phyloP scores from a whole-genome alignment of 768 basidiomycete species.

The Boletus pseudopeckii region DNA sequence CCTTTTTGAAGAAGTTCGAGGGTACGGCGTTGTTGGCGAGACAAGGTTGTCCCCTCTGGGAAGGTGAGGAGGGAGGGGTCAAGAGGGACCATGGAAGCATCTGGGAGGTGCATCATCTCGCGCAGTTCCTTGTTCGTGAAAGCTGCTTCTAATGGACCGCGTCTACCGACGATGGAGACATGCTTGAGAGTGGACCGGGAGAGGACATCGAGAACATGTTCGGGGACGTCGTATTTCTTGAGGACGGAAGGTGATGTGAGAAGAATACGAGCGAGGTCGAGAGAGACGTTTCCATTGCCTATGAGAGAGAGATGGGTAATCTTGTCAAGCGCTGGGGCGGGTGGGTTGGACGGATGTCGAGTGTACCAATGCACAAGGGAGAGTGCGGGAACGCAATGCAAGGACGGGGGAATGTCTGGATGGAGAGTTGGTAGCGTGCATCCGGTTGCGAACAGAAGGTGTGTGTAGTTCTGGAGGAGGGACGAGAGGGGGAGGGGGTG shows the following conservation, averaged over 20 bases:
- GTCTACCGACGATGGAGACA: conserved; percentile 79
- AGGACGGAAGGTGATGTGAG: conserved; percentile 66
- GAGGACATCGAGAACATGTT: conserved; percentile 67
- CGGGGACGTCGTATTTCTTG: conserved; percentile 73
- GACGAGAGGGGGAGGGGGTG: conserved; percentile 56
- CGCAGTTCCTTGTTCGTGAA: conserved; percentile 93
- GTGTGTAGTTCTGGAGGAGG: conserved; percentile 72
- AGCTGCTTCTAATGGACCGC: conserved; percentile 85
- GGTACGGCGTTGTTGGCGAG: conserved; percentile 64
- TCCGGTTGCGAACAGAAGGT: conserved; percentile 84
- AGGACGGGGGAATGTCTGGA: conserved; percentile 45
- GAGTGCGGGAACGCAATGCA: conserved; percentile 66
- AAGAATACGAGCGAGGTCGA: conserved; percentile 89
- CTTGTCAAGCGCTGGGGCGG: conserved; percentile 62
- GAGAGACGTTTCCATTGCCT: conserved; percentile 92
- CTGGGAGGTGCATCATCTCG: conserved; percentile 67
- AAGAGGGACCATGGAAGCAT: conserved; percentile 66
- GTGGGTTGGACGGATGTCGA: conserved; percentile 69
- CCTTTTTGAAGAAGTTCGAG: conserved; percentile 66
- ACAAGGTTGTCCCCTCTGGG: conserved; percentile 35
- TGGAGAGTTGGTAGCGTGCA: conserved; percentile 66
- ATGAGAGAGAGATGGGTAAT: conserved; percentile 76
- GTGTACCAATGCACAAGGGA: conserved; percentile 97
- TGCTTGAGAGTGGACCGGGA: conserved; percentile 59
- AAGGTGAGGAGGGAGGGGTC: conserved; percentile 41